These are phyloP conservation scores for Psilocybe cyanescens DNA, from an alignment of 768 basidiomycete species.

Conservation along the genomic window DNA sequence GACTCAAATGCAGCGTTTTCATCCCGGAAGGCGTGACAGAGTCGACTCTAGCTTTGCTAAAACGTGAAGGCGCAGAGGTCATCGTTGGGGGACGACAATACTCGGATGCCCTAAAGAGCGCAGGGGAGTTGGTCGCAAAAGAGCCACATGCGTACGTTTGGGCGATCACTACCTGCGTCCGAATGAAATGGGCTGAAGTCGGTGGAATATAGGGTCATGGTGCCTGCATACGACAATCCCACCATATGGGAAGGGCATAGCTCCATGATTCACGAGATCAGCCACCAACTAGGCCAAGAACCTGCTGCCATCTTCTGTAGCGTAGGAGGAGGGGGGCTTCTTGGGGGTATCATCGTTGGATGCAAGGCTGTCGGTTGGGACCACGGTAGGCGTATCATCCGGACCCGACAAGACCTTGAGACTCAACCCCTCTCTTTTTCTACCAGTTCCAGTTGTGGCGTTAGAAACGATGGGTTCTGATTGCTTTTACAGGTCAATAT, in stretches of 20 bases:
- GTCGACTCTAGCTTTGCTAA: conserved; percentile 53
- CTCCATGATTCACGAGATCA: conserved; percentile 72
- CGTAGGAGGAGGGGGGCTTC: conserved; percentile 75
- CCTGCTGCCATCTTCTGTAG: conserved; percentile 80
- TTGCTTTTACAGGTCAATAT: conserved; percentile 73
- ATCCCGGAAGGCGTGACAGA: conserved; percentile 58
- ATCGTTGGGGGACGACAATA: conserved; percentile 63
- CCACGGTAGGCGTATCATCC: conserved; percentile 50
- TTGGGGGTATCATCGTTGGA: conserved; percentile 74
- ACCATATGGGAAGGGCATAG: conserved; percentile 77
- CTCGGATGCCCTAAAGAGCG: conserved; percentile 56
- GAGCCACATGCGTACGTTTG: conserved; percentile 57
- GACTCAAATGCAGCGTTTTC: conserved; percentile 67
- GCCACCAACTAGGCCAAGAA: conserved; percentile 50
- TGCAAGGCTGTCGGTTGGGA: conserved; percentile 70
- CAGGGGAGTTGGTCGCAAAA: conserved; percentile 44
- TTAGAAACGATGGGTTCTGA: conserved; percentile 75
- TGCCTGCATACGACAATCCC: conserved; percentile 74
- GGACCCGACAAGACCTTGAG: neutral
- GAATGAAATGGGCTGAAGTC: conserved; percentile 3
- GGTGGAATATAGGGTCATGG: conserved; percentile 52
- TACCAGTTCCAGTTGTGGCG: conserved; percentile 62
- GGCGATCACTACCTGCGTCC: neutral
- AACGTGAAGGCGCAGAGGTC: conserved; percentile 57
- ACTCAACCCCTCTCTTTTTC: neutral